These are phyloP conservation scores for Phytopythium montanum DNA, from an alignment of 352 stramenopile genomes.

Conservation along the genomic window DNA sequence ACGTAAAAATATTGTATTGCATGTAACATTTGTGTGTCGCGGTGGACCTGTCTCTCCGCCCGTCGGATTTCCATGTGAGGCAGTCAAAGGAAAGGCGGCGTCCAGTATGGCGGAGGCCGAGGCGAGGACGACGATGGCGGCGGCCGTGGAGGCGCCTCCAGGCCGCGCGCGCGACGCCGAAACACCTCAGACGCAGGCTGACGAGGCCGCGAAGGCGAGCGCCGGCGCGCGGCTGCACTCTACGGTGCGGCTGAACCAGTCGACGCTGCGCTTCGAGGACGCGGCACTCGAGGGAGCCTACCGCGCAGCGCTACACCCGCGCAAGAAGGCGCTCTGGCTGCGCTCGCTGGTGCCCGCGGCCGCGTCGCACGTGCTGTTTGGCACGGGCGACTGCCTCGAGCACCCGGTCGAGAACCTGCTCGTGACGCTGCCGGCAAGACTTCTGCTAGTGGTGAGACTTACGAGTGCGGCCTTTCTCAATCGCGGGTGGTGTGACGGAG, in stretches of 20 bases:
- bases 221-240: constrained; percentile 44
- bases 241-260: constrained; percentile 79
- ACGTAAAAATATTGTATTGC: no score
- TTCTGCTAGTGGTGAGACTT: constrained; percentile 70
- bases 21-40: no score
- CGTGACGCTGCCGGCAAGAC: constrained; percentile 62
- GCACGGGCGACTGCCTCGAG: constrained; percentile 65
- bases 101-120: not conserved
- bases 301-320: constrained; percentile 53
- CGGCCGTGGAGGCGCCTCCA: not conserved
- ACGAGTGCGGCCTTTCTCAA: no score
- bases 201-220: not conserved
- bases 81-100: not conserved
- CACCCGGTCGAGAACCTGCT: constrained; percentile 62
- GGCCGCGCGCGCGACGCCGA: not conserved
- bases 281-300: constrained; percentile 57
- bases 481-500: not conserved
- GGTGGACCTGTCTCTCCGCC: not conserved
- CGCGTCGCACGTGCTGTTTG: constrained; percentile 72
- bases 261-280: constrained; percentile 79
- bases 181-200: no score
- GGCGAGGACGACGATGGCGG: not conserved
- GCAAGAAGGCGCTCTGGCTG: constrained; percentile 84
- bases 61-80: no score
- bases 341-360: constrained; percentile 72